These are phyloP conservation scores for Capsella bursapastoris DNA, from an alignment of 345 rosid species.

Conservation along the genomic window DNA sequence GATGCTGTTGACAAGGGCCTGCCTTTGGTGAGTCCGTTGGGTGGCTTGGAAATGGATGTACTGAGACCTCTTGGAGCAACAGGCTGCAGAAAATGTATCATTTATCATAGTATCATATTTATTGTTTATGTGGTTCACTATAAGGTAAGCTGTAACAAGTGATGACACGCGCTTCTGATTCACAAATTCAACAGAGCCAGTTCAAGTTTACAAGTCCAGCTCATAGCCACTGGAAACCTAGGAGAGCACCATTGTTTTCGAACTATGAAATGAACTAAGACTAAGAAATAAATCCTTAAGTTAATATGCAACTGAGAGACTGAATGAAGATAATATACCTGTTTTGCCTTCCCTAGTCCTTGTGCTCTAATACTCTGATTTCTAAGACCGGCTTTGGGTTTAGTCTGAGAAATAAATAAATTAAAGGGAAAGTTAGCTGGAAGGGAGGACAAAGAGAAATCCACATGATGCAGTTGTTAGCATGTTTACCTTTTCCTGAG, in stretches of 20 bases:
- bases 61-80: slow-evolving; percentile 44
- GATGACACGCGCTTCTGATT: slow-evolving; percentile 14
- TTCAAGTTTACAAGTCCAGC: slow-evolving; percentile 1
- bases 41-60: slow-evolving; percentile 60
- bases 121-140: background rate
- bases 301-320: slow-evolving; percentile 47
- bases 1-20: slow-evolving; percentile 50
- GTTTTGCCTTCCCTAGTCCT: slow-evolving; percentile 58
- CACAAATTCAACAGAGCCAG: background rate
- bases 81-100: slow-evolving; percentile 35
- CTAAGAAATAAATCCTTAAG: slow-evolving; percentile 1
- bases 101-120: background rate
- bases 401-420: slow-evolving; percentile 45
- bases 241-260: slow-evolving; percentile 8
- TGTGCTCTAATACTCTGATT: slow-evolving; percentile 52
- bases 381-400: slow-evolving; percentile 55
- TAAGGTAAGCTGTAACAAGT: slow-evolving; percentile 5
- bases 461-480: slow-evolving; percentile 14
- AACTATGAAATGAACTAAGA: slow-evolving; percentile 17
- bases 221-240: slow-evolving; percentile 4
- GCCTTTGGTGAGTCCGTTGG: slow-evolving; percentile 51
- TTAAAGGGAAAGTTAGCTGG: slow-evolving; percentile 20
- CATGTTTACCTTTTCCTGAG: slow-evolving; percentile 61
- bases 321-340: slow-evolving; percentile 51
- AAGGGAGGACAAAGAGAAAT: background rate